Percentiles rank a stretch among this genome's conserved stretches.
These are phyloP conservation scores for Talaromyces marneffei DNA, from an alignment of 2,329 filamentous ascomycete species.

Conservation along the genomic window DNA sequence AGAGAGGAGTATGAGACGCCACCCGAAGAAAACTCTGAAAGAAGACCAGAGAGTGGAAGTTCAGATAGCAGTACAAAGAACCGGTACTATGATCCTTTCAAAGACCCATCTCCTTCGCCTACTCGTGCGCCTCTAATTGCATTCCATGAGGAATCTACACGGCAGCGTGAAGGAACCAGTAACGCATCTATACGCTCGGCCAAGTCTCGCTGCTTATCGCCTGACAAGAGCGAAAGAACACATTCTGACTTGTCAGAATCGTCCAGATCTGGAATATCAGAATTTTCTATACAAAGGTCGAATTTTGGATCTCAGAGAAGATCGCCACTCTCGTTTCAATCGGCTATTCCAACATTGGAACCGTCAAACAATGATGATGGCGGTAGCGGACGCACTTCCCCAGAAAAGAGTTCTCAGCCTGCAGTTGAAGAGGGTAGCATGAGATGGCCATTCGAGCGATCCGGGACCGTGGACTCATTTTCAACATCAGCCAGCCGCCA, in stretches of 20 bases:
- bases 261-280: slow-evolving; percentile 43
- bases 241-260: slow-evolving; percentile 52
- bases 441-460: slow-evolving; percentile 28
- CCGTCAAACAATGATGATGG: slow-evolving; percentile 17
- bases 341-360: slow-evolving; percentile 19
- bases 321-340: slow-evolving; percentile 19
- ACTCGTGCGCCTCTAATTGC: slow-evolving; percentile 8
- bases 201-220: slow-evolving; percentile 37
- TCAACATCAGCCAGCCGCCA: slow-evolving; percentile 47
- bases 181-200: slow-evolving; percentile 17
- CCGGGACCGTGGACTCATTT: slow-evolving; percentile 46
- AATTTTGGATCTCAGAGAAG: slow-evolving; percentile 33
- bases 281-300: slow-evolving; percentile 18
- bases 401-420: slow-evolving; percentile 20
- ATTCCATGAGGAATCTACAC: slow-evolving; percentile 15
- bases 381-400: slow-evolving; percentile 23
- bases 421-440: slow-evolving; percentile 23
- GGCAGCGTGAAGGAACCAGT: slow-evolving; percentile 2
- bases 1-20: slow-evolving; percentile 53
- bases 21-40: slow-evolving; percentile 11
- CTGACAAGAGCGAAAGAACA: slow-evolving; percentile 51
- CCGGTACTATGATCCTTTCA: slow-evolving; percentile 24
- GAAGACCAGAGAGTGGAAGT: slow-evolving; percentile 16
- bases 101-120: slow-evolving; percentile 21
- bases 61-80: slow-evolving; percentile 12